A percentile compares a stretch with the other conserved stretches of the same genome.
These are phyloP conservation scores for Tilletiaria anomala DNA, from an alignment of 1,284 basidiomycete genomes.

Conservation along the genomic window DNA sequence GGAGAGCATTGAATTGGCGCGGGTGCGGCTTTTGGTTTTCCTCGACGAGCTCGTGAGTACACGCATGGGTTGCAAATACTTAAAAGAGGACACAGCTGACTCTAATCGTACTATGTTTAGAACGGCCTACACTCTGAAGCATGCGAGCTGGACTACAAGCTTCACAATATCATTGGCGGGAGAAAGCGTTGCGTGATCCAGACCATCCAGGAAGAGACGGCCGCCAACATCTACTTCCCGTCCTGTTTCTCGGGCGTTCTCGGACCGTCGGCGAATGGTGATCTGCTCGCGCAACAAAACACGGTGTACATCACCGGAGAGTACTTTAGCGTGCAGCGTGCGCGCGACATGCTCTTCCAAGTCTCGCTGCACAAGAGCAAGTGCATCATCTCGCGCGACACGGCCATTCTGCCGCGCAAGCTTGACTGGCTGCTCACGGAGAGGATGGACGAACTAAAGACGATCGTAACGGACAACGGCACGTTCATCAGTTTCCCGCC, in stretches of 20 bases:
- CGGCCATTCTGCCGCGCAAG: conserved; percentile 84
- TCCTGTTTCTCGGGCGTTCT: conserved; percentile 76
- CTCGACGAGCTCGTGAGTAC: conserved; percentile 54
- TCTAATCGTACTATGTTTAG: no score
- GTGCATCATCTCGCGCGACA: conserved; percentile 76
- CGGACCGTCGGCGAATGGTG: conserved; percentile 38
- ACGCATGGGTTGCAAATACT: no score
- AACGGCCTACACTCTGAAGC: conserved; percentile 60
- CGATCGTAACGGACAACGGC: conserved; percentile 88
- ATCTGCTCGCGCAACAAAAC: conserved; percentile 48
- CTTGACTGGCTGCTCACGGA: conserved; percentile 96
- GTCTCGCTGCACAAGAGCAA: conserved; percentile 80
- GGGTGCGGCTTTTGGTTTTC: conserved; percentile 78
- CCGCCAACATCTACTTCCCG: conserved; percentile 88
- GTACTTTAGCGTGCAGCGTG: conserved; percentile 87
- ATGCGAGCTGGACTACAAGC: conserved; percentile 86
- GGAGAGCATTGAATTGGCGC: conserved; percentile 78
- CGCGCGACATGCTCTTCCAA: conserved; percentile 84
- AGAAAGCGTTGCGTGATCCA: conserved; percentile 77
- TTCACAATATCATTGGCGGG: conserved; percentile 80
- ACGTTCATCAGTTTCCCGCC: conserved; percentile 88
- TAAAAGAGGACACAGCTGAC: no score
- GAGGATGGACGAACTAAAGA: conserved; percentile 72
- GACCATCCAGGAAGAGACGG: conserved; percentile 90
- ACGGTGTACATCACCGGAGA: conserved; percentile 93